Conservation (phyloP, 2,329 filamentous ascomycete genomes). For the Trichoderma gracile region DNA sequence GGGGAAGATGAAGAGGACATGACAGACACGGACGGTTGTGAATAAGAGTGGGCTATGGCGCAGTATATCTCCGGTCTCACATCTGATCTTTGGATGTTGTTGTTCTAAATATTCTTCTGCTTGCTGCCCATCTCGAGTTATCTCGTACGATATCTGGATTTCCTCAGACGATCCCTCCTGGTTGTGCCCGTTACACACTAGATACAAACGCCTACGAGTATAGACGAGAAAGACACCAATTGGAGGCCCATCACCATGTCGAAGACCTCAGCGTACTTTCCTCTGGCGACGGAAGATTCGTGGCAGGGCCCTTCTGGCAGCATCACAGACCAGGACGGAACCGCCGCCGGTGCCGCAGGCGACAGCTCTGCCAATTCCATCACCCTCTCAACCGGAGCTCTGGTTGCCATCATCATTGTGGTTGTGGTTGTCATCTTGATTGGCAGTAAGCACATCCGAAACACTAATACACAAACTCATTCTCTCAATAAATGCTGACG, state of each 20-base stretch:
- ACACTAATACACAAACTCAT: too few relatives aligned
- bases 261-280: slow-evolving; percentile 41
- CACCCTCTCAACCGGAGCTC: slow-evolving; percentile 65
- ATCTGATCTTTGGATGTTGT: neutral
- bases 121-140: neutral
- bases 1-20: neutral
- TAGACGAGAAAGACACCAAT: neutral
- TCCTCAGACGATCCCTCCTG: neutral
- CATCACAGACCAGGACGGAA: slow-evolving; percentile 45
- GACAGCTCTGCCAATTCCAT: slow-evolving; percentile 57
- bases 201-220: slow-evolving; percentile 2
- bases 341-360: slow-evolving; percentile 66
- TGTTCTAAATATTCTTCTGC: slow-evolving; percentile 15
- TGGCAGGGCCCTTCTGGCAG: slow-evolving; percentile 40
- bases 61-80: slow-evolving; percentile 5
- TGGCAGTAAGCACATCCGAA: slow-evolving; percentile 58
- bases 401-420: slow-evolving; percentile 74
- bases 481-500: slow-evolving; percentile 26
- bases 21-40: neutral
- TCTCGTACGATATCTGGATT: slow-evolving; percentile 20
- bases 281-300: slow-evolving; percentile 34
- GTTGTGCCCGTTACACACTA: neutral
- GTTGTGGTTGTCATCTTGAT: slow-evolving; percentile 66
- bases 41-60: slow-evolving; percentile 16
- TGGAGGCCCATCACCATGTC: slow-evolving; percentile 40